Base-by-base conservation (phyloP, 371 early-diverging fungal species). In the Saksenaea oblongispora region DNA sequence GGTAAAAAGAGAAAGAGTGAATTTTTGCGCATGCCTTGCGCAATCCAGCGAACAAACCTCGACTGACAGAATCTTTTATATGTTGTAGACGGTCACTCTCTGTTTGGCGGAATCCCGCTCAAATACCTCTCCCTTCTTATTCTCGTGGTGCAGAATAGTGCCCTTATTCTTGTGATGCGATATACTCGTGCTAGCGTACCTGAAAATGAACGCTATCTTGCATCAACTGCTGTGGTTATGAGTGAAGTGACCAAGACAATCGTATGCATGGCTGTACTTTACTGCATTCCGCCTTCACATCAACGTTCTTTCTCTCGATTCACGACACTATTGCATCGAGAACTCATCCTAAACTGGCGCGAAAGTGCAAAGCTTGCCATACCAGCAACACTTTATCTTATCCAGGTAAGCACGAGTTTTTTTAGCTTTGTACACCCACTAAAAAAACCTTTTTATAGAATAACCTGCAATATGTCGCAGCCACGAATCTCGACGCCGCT, bases 381-480 rank as follows among this genome's bases (percentile, higher is more conserved):
- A 44, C 98, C 98, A 5, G 96, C 97, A 28, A 80, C 82, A 27
- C 83, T 97, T n/a, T 98, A 97, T 74, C 84, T 95, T 34, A 79
- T 97, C 60, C 98, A 98, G 67, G 82, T 78, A 75, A 39, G 56
- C 41, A 58, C n/a, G 22, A 53, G 26, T 34, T 35, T 34, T 67
- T 53, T 27, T 28, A 36, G 34, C 27, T 26, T 56, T 60, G 24
- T 41, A 4, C 51, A 15, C 36, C 24, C 22, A 42, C 7, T 58
- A 8, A 39, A 39, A 39, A 39, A 47, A 47, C 22, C 24, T 55
- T 35, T 56, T 58, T 24, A 37, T 58, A 82, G 76, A 98, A 98
- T 76, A 98, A 97, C 70, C 76, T 98, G 59, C 97, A 95, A 76
- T 98, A 96, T 64, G 83, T 93, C 2, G 95, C 98, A 1, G 92